Conservation (phyloP, 1,284 basidiomycete species). For the Xerocomus amazonicus region DNA sequence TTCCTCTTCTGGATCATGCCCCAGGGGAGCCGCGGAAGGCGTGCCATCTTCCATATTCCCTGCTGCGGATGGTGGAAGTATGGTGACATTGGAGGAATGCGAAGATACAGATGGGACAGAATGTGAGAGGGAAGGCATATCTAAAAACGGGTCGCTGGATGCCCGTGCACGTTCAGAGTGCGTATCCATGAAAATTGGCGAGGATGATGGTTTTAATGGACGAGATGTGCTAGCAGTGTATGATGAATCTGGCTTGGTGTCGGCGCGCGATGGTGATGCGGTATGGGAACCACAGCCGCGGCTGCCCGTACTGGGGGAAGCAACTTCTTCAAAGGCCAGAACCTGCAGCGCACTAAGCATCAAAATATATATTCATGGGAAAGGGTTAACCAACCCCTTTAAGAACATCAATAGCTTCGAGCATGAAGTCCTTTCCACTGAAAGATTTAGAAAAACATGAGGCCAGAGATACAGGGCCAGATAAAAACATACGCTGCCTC, state of each 20-base stretch:
- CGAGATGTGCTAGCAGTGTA: constrained; percentile 35
- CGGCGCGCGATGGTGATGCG: constrained; percentile 44
- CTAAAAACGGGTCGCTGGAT: constrained; percentile 75
- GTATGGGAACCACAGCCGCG: constrained; percentile 33
- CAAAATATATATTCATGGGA: constrained; percentile 13
- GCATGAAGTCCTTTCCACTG: constrained; percentile 82
- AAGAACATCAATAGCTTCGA: constrained; percentile 74
- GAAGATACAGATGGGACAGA: constrained; percentile 48
- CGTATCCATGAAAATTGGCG: constrained; percentile 39
- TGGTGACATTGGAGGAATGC: constrained; percentile 48
- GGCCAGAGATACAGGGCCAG: not conserved
- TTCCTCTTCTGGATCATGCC: constrained; percentile 34
- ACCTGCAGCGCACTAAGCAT: constrained; percentile 39
- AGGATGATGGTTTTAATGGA: constrained; percentile 35
- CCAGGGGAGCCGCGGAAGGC: constrained; percentile 33
- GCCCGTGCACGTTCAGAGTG: constrained; percentile 60
- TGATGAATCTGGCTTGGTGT: constrained; percentile 55
- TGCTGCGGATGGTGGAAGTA: constrained; percentile 28
- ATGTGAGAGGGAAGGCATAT: constrained; percentile 57
- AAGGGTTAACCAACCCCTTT: constrained; percentile 62
- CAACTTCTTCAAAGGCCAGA: constrained; percentile 62
- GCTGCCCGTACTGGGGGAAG: constrained; percentile 42
- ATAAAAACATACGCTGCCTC: constrained; percentile 67
- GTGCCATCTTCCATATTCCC: constrained; percentile 41
- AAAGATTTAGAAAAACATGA: constrained; percentile 19